phyloP scores from a whole-genome alignment of 345 rosid genomes.

The Gossypium herbaceum region DNA sequence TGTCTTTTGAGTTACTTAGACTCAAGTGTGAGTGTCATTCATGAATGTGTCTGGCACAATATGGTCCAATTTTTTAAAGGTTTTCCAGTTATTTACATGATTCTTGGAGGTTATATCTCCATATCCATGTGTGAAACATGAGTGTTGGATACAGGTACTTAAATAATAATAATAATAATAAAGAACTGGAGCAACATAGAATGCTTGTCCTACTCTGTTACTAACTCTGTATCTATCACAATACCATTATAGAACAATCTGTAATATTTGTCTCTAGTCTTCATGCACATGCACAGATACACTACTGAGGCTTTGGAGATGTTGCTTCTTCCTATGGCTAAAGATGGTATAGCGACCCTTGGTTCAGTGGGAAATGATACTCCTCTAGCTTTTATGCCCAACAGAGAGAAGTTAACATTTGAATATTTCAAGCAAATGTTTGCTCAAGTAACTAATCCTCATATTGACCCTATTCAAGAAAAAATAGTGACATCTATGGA shows the following conservation, averaged over 20 bases:
- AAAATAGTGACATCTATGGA: constrained; percentile 98
- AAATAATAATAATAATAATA: no score
- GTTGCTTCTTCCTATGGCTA: constrained; percentile 98
- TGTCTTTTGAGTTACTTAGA: not conserved
- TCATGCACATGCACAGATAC: constrained; percentile 44
- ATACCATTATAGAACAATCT: constrained; percentile 1
- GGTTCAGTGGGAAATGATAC: constrained; percentile 99
- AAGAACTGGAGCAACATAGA: no score
- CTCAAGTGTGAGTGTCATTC: no score
- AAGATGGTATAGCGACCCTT: constrained; percentile 89
- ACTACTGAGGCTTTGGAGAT: constrained; percentile 95
- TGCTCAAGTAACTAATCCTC: constrained; percentile 99
- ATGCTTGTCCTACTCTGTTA: not conserved
- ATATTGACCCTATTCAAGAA: constrained; percentile 97
- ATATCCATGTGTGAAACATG: no score
- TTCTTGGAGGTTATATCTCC: no score
- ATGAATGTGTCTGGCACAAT: no score
- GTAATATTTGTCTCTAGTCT: constrained; percentile 11
- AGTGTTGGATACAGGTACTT: no score
- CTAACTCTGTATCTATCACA: not conserved
- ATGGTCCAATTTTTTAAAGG: no score
- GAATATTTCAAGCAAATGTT: constrained; percentile 99
- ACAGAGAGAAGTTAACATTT: constrained; percentile 76
- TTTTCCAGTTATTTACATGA: no score
- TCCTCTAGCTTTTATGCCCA: constrained; percentile 92